These are phyloP conservation scores for Rhodotorula diobovata DNA, from an alignment of 768 basidiomycete species.

Conservation along the genomic window DNA sequence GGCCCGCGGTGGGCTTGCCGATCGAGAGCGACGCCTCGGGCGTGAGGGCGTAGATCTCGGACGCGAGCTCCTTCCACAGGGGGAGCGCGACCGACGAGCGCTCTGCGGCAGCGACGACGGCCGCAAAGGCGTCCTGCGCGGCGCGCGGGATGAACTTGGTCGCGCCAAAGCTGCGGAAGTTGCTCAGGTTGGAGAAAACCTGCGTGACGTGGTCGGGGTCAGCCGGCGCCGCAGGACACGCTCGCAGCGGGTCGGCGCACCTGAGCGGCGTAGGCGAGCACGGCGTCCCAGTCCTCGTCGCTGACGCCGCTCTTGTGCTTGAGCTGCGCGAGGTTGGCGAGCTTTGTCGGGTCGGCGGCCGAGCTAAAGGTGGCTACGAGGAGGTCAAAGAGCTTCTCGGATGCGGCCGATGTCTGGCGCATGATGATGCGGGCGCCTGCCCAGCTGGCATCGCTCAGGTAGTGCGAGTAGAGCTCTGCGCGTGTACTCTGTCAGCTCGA, in stretches of 20 bases:
- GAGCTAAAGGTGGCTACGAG: constrained; percentile 38
- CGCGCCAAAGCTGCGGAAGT: constrained; percentile 73
- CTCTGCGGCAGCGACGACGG: constrained; percentile 59
- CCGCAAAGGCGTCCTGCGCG: constrained; percentile 59
- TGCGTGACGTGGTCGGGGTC: constrained; percentile 45
- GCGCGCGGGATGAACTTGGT: constrained; percentile 79
- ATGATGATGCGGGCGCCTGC: constrained; percentile 71
- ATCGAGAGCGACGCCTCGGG: constrained; percentile 69
- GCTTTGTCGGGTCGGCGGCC: constrained; percentile 1
- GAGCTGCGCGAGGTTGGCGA: constrained; percentile 55
- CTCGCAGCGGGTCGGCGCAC: constrained; percentile 47
- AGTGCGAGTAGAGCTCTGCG: constrained; percentile 66
- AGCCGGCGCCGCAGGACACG: background rate
- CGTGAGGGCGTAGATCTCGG: constrained; percentile 63
- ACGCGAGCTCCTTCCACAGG: constrained; percentile 70
- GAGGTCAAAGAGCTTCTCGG: constrained; percentile 42
- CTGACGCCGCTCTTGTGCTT: constrained; percentile 57
- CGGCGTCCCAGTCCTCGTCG: constrained; percentile 62
- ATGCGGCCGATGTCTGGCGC: constrained; percentile 18
- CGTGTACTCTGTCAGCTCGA: background rate
- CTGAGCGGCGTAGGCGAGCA: constrained; percentile 70
- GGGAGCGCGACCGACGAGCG: constrained; percentile 57
- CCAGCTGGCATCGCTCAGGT: constrained; percentile 56
- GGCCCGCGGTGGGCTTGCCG: constrained; percentile 67
- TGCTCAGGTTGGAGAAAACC: constrained; percentile 50